Percentiles rank a stretch among this genome's conserved stretches.
These are phyloP conservation scores for Wickerhamomyces subpelliculosus DNA, from an alignment of 805 yeast species.

Conservation along the genomic window DNA sequence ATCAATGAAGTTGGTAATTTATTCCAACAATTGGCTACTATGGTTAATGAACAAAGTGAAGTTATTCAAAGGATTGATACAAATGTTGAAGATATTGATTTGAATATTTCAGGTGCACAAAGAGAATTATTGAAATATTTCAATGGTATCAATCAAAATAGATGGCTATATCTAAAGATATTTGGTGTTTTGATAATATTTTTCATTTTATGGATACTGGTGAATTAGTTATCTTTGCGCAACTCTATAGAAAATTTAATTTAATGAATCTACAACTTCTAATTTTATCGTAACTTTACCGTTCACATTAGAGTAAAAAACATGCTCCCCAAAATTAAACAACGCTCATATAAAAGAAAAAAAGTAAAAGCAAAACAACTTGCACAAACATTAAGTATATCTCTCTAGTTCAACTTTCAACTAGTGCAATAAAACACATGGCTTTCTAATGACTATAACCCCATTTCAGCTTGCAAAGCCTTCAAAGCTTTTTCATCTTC, in stretches of 20 bases:
- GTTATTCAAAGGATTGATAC: conserved; percentile 92
- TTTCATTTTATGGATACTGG: conserved; percentile 73
- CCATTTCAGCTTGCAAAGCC: conserved; percentile 84
- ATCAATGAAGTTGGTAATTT: conserved; percentile 94
- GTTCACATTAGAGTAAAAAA: background rate
- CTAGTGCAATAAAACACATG: conserved; percentile 5
- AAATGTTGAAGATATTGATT: conserved; percentile 86
- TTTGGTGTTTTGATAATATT: conserved; percentile 81
- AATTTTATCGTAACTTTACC: background rate
- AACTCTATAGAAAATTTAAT: background rate
- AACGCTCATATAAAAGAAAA: background rate
- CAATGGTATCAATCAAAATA: conserved; percentile 77
- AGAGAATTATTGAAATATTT: conserved; percentile 87
- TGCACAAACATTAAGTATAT: too few species aligned
- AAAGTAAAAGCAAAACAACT: background rate
- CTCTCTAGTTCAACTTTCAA: too few species aligned
- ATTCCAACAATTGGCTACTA: conserved; percentile 90
- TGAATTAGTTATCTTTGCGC: too few species aligned
- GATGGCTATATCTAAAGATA: conserved; percentile 87
- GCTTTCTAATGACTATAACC: too few species aligned
- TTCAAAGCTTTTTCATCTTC: conserved; percentile 80
- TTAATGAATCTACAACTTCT: too few species aligned
- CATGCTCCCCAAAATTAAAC: too few species aligned
- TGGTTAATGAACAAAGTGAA: conserved; percentile 98
- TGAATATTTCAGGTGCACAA: conserved; percentile 91